Evolutionary conservation across 805 yeast genomes (phyloP).

Genomic region (Blastobotrys terrestris): DNA sequence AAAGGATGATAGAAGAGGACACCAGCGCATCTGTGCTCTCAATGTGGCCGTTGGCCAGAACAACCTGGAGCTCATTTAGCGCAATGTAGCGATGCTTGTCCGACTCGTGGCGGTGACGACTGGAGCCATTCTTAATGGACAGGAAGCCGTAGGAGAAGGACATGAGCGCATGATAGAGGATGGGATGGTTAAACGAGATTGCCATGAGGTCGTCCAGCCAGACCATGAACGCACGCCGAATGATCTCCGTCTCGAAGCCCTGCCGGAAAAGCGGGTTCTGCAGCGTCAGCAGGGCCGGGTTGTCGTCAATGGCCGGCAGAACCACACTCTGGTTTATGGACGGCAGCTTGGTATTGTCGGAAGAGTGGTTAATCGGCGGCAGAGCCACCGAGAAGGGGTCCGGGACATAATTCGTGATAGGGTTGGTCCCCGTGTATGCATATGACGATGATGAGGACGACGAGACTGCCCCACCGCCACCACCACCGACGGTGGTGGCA

Average conservation of each 20-base stretch:
- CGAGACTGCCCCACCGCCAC: too few relatives aligned
- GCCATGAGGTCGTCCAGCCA: constrained; percentile 21
- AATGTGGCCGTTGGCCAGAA: constrained; percentile 12
- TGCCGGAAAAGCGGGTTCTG: constrained; percentile 17
- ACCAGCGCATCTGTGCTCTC: constrained; percentile 20
- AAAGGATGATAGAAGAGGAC: constrained; percentile 22
- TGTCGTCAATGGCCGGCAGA: constrained; percentile 6
- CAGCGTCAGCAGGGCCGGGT: constrained; percentile 3
- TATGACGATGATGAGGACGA: background rate
- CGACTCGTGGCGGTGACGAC: constrained; percentile 5
- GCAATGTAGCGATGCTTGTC: constrained; percentile 22
- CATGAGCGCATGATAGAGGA: constrained; percentile 24
- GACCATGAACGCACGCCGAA: constrained; percentile 20
- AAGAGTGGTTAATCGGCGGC: background rate
- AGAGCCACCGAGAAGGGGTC: background rate
- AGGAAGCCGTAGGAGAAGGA: constrained; percentile 23
- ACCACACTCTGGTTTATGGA: constrained; percentile 4
- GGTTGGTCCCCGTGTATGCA: background rate
- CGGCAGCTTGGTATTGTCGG: constrained; percentile 2
- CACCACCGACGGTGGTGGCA: too few relatives aligned
- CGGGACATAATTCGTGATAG: background rate
- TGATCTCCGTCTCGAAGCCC: constrained; percentile 25
- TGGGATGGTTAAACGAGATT: constrained; percentile 19
- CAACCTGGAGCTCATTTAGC: constrained; percentile 19
- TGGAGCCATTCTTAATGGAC: constrained; percentile 17